These are phyloP conservation scores for Taphrina deformans DNA, from an alignment of 1,139 yeast species.

Conservation along the genomic window DNA sequence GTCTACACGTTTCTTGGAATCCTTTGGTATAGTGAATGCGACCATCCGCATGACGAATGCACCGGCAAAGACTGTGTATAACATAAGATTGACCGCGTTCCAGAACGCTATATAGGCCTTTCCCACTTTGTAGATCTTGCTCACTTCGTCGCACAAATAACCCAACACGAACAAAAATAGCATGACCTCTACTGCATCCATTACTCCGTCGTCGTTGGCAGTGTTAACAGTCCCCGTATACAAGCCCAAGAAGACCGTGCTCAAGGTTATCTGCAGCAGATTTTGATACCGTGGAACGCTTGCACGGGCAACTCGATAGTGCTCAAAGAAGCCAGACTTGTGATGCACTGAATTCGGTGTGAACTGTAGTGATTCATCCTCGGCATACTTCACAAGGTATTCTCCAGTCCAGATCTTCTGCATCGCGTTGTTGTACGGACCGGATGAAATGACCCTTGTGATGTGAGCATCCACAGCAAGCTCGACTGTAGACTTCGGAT, in stretches of 20 bases:
- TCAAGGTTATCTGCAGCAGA: constrained; percentile 64
- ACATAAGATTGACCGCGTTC: constrained; percentile 61
- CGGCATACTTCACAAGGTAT: constrained; percentile 27
- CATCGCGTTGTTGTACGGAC: constrained; percentile 13
- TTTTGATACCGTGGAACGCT: constrained; percentile 80
- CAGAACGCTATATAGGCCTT: constrained; percentile 67
- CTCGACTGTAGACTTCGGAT: constrained; percentile 42
- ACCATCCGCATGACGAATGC: constrained; percentile 55
- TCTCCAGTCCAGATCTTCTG: constrained; percentile 25
- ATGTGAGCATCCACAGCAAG: constrained; percentile 28
- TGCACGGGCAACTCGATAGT: constrained; percentile 21
- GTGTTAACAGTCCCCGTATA: constrained; percentile 67
- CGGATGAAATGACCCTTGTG: constrained; percentile 23
- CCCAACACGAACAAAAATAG: constrained; percentile 71
- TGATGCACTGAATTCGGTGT: constrained; percentile 1
- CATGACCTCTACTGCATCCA: constrained; percentile 55
- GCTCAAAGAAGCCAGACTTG: constrained; percentile 23
- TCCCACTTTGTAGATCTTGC: constrained; percentile 77
- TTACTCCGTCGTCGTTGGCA: constrained; percentile 45
- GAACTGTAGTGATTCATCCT: constrained; percentile 25
- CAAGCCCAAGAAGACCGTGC: constrained; percentile 62
- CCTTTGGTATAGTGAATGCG: constrained; percentile 49
- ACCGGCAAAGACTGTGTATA: constrained; percentile 17
- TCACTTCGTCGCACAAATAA: constrained; percentile 63
- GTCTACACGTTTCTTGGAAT: constrained; percentile 46